phyloP scores from a whole-genome alignment of 257 asterid genomes.

The Nicotiana benthamiana region DNA sequence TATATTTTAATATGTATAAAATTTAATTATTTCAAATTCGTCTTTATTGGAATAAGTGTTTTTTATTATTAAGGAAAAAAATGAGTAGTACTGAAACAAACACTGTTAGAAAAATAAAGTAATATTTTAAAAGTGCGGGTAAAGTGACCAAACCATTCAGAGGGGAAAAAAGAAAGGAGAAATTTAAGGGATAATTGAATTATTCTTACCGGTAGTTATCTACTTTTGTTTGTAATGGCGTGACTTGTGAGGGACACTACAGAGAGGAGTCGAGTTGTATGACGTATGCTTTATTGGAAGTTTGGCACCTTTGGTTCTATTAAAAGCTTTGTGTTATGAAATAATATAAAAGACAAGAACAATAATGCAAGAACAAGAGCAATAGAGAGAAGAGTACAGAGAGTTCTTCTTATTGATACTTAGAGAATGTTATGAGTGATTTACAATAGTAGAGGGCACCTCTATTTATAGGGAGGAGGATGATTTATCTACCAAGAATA shows the following conservation, averaged over 20 bases:
- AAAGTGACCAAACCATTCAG: not conserved
- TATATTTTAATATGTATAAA: not conserved
- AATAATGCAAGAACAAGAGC: no score
- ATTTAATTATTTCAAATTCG: not conserved
- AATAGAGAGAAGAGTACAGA: no score
- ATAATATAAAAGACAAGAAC: no score
- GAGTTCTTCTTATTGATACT: no score
- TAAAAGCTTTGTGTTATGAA: not conserved
- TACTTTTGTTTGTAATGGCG: not conserved
- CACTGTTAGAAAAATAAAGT: no score
- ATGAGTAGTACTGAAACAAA: no score
- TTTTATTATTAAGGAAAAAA: not conserved
- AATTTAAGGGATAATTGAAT: not conserved
- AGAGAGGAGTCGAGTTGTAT: not conserved
- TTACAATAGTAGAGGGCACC: no score
- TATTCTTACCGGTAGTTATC: not conserved
- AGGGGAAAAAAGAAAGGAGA: not conserved
- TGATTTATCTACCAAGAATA: no score
- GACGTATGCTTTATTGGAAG: not conserved
- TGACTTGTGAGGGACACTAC: not conserved
- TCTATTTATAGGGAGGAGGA: no score
- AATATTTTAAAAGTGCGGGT: no score
- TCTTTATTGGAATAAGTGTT: fast-evolving
- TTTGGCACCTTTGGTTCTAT: not conserved
- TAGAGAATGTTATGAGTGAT: no score